Base-by-base conservation (phyloP, 78 protist species). In the Speleostelium caveatum region DNA sequence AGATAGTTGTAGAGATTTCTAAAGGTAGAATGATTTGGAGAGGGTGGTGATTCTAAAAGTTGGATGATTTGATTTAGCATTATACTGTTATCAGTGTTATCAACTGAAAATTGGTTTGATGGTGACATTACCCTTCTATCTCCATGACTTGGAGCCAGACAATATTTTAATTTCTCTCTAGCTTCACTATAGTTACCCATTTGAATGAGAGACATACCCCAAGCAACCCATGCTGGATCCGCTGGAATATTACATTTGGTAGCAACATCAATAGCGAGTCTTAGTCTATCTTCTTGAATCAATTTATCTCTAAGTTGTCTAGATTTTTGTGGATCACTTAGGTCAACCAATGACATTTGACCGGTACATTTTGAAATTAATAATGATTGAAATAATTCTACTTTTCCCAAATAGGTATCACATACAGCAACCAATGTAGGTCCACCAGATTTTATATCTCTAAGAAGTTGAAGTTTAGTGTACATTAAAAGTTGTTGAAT, bases 211-310 rank as follows among this genome's bases (percentile, higher is more conserved):
- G 89, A 33, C 21, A 94, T 62, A 24, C 96, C 96, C 94, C 96
- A 94, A 38, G 93, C 72, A 5, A 74, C 89, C 96, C 96, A 94
- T 6, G 87, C 96, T 1, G 93, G 76, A 35, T 63, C 92, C 2
- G 91, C 73, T 0, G 86, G 91, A 22, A 94, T 76, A n/a, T 77
- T 60, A 42, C 96, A 94, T 49, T 86, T 86, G 0, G 79, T 73
- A 1, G 96, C 93, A 10, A 87, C 94, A 45, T 94, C 96, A 45
- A 94, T 75, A 2, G 96, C 96, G 10, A 94, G n/a, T 22, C 41
- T 24, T 32, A 94, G n/a, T 22, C 93, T 66, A 42, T 94, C 96
- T 30, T 79, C 90, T 53, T 39, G 71, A 32, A 94, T 71, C 28
- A 94, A 63, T 7, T 45, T 49, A 53, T 94, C 96, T 38, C 90